Base-by-base conservation (phyloP, 192 early-diverging fungal species). In the Linderina pennispora region DNA sequence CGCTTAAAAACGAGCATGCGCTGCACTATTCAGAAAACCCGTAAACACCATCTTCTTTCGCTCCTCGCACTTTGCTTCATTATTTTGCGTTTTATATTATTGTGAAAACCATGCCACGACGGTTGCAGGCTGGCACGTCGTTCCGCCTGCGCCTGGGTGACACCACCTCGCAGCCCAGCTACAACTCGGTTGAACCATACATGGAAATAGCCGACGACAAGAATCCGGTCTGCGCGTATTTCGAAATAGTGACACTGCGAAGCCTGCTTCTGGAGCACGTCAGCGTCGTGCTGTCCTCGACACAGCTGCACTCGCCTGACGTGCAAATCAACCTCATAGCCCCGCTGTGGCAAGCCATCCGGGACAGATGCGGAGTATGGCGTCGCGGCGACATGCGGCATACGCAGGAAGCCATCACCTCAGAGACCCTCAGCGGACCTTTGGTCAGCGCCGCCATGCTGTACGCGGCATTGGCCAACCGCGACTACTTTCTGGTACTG, bases 391-490 rank as follows among this genome's bases (percentile, higher is more conserved):
- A 59, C 20, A 67, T 67, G 64, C 45, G 64, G 18, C 51, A 59
- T 11, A 5, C 28, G 6, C 45, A 40, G 46, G 24, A 32, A 44
- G 17, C 28, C 36, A 31, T 25, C 20, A 46, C n/a, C 31, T 33
- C 15, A 11, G 23, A 3, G 46, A 20, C 8, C 4, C 17, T 24
- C 21, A 38, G 53, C 21, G 64, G 56, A 2, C 64, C 64, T 1
- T 15, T 67, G 38, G 48, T 50, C 17, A 67, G 64, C 22, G 64
- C 64, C 4, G 64, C 64, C 9, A 67, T 60, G 22, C 36, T 67
- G 17, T 67, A 67, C 19, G 64, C 64, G 14, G 37, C 64, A 4
- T 43, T 67, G 48, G 64, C 64, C 8, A 67, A 67, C 36, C 56
- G 64, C 11, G 64, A 67, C 32, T 67, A 67, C 40, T 67, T 67